These are phyloP conservation scores for Fusarium sterilihyphosum DNA, from an alignment of 2,329 filamentous ascomycete genomes.

Conservation along the genomic window DNA sequence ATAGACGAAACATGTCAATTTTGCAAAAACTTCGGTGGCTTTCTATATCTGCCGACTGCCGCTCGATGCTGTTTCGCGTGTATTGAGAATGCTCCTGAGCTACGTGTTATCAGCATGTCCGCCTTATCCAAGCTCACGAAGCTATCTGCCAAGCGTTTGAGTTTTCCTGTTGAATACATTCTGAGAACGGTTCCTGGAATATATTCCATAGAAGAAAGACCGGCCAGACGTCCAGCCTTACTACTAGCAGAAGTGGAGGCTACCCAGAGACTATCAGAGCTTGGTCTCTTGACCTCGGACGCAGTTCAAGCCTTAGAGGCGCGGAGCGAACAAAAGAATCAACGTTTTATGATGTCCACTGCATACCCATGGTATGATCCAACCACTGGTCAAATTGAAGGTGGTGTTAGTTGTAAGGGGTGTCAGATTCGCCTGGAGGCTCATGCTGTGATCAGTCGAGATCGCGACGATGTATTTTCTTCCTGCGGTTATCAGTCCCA, in stretches of 20 bases:
- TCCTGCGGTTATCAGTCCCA: not conserved
- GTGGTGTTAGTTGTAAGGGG: not conserved
- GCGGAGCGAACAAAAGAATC: not conserved
- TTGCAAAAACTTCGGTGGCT: not conserved
- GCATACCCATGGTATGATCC: not conserved
- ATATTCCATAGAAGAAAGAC: not conserved
- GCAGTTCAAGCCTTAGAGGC: fast-evolving
- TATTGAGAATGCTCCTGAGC: not conserved
- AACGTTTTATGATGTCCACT: not conserved
- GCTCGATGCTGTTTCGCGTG: not conserved
- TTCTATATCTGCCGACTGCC: not conserved
- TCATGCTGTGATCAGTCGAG: fast-evolving
- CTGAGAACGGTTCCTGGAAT: not conserved
- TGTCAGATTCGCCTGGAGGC: not conserved
- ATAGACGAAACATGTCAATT: not conserved
- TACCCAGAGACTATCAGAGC: not conserved
- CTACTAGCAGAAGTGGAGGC: not conserved
- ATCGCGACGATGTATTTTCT: not conserved
- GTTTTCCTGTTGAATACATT: fast-evolving
- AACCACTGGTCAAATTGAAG: fast-evolving
- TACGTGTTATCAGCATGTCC: not conserved
- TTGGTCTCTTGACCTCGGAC: not conserved
- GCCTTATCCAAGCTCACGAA: not conserved
- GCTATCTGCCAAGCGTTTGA: not conserved
- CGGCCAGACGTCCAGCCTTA: not conserved